A percentile compares a stretch with the other conserved stretches of the same genome.
Conservation (phyloP, 805 yeast genomes). For the Kuraishia capsulata region DNA sequence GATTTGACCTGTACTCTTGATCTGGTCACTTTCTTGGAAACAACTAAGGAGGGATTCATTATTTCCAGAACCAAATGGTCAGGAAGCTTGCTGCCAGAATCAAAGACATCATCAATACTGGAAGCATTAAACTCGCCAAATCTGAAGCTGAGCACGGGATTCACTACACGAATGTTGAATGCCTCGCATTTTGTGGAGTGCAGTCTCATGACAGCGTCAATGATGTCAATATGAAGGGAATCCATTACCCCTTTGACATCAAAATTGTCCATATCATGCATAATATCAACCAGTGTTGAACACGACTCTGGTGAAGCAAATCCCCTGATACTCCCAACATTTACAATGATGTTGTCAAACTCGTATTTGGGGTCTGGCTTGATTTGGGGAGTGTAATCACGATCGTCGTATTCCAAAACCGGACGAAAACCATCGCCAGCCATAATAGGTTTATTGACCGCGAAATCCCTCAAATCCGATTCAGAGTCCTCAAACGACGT, state of each 20-base stretch:
- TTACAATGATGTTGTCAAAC: conserved; percentile 45
- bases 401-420: conserved; percentile 18
- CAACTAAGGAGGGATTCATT: conserved; percentile 26
- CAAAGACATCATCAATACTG: conserved; percentile 1
- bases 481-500: conserved; percentile 1
- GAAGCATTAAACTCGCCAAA: not conserved
- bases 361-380: conserved; percentile 26
- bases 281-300: conserved; percentile 13
- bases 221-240: conserved; percentile 49
- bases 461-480: not conserved
- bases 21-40: conserved; percentile 13
- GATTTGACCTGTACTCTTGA: not conserved
- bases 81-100: conserved; percentile 8
- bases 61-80: conserved; percentile 22
- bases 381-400: conserved; percentile 14
- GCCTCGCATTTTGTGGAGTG: conserved; percentile 18
- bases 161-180: conserved; percentile 34
- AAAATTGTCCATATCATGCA: conserved; percentile 29
- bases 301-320: conserved; percentile 31
- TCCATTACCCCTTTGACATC: conserved; percentile 50
- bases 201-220: conserved; percentile 27
- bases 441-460: not conserved
- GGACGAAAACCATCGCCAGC: conserved; percentile 12
- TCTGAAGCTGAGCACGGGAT: conserved; percentile 33
- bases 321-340: conserved; percentile 41